Evolutionary conservation across 805 yeast genomes (phyloP), one percentile per base, ranked within the genome.

Genomic region (Diddensiella transvaalensis): DNA sequence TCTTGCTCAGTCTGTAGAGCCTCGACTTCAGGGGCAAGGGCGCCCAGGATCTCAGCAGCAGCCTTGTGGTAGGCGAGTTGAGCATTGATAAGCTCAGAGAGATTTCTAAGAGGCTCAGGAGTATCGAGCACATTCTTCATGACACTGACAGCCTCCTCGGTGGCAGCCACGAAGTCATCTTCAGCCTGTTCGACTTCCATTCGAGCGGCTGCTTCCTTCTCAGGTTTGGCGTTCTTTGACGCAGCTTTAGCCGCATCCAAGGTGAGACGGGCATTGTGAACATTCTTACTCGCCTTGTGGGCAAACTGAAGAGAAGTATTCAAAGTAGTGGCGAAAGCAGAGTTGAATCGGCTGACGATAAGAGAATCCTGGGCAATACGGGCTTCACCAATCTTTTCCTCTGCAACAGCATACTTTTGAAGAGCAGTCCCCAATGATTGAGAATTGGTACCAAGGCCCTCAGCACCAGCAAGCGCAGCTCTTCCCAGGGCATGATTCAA

Each of bases 91-190:
- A 87, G 75, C 63, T 83, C 88, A 51, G 75, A 72, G 50, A 87
- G 70, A 63, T 82, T 83, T 44, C 79, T 76, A 56, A 85, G 73
- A 15, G 89, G 84, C 57, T 80, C 77, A 18, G 89, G 80, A 48
- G 81, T 74, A 49, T 82, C 82, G 56, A 87, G 77, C 23, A 85
- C 90, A 62, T 83, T 82, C 70, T 83, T 87, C 90, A 87, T 83
- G 51, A 84, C 79, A 35, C 81, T 72, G 47, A 87, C 87, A 35
- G 95, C 93, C 61, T 85, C 93, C 69, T 87, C 96, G 30, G 88
- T 88, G 21, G 90, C 84, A 57, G 85, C 87, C 41, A 93, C 95
- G 65, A 87, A 87, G 61, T 85, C 90, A 61, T 87, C 96, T 70
- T 87, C 96, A 44, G 87, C 81, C 52, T 82, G 78, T 67, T 87